These are phyloP conservation scores for Cicer arietinum DNA, from an alignment of 306 rosid genomes.

Conservation along the genomic window DNA sequence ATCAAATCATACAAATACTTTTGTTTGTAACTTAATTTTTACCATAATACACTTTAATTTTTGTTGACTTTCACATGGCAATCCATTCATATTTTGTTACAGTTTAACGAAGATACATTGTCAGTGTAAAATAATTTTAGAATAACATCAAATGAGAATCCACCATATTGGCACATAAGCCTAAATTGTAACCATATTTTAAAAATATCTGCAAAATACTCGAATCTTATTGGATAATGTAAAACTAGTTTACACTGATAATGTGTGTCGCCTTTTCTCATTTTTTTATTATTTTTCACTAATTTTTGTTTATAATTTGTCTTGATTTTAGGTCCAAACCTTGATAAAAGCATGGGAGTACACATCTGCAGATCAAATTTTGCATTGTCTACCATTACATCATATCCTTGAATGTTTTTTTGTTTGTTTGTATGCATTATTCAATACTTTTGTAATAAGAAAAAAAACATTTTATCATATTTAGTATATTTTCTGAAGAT, in stretches of 20 bases:
- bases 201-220: no score
- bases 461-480: slow-evolving; percentile 34
- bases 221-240: no score
- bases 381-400: slow-evolving; percentile 94
- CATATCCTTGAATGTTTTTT: slow-evolving; percentile 73
- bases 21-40: slow-evolving; percentile 22
- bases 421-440: not conserved
- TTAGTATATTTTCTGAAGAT: slow-evolving; percentile 35
- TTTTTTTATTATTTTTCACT: slow-evolving; percentile 28
- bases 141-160: no score
- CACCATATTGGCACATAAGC: no score
- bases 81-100: not conserved
- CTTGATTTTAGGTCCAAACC: slow-evolving; percentile 79
- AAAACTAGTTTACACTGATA: no score
- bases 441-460: slow-evolving; percentile 35
- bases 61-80: not conserved
- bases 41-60: not conserved
- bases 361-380: slow-evolving; percentile 74
- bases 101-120: no score
- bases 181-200: no score
- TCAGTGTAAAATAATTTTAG: no score
- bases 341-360: slow-evolving; percentile 88
- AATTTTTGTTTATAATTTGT: slow-evolving; percentile 2
- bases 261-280: no score
- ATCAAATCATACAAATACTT: slow-evolving; percentile 4